Conservation (phyloP, 352 stramenopile genomes). For the Globisporangium apiculatum region DNA sequence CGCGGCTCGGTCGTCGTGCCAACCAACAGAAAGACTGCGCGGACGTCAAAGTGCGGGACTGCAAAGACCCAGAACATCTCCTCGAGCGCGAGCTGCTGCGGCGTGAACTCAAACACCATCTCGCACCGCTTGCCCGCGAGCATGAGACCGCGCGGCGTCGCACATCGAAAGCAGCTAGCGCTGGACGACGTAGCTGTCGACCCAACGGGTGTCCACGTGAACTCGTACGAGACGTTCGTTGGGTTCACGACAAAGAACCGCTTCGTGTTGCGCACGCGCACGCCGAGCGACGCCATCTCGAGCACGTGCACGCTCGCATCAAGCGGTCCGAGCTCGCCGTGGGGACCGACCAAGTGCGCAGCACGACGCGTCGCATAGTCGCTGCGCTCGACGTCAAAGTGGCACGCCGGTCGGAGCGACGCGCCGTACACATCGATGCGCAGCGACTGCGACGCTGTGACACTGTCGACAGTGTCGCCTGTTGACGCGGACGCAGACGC, state of each 20-base stretch:
- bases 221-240: constrained; percentile 92
- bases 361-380: constrained; percentile 82
- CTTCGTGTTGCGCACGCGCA: constrained; percentile 87
- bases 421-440: constrained; percentile 57
- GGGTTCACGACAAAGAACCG: constrained; percentile 93
- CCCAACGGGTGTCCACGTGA: constrained; percentile 76
- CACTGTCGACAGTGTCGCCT: neutral
- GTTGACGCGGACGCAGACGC: neutral
- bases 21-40: constrained; percentile 89
- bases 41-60: constrained; percentile 86
- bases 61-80: constrained; percentile 92
- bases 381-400: constrained; percentile 89
- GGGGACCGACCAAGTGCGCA: constrained; percentile 65
- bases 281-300: constrained; percentile 89
- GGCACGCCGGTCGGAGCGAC: constrained; percentile 85
- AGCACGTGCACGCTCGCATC: constrained; percentile 87
- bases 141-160: constrained; percentile 88
- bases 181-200: constrained; percentile 23
- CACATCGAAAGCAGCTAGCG: constrained; percentile 74
- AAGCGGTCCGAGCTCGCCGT: constrained; percentile 73
- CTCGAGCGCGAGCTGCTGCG: constrained; percentile 81
- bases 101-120: constrained; percentile 96
- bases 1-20: constrained; percentile 89
- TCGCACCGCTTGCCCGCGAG: constrained; percentile 90
- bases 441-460: constrained; percentile 8